Evolutionary conservation across 2,329 filamentous ascomycete genomes (phyloP).

Genomic region (Teratosphaeria destructans): DNA sequence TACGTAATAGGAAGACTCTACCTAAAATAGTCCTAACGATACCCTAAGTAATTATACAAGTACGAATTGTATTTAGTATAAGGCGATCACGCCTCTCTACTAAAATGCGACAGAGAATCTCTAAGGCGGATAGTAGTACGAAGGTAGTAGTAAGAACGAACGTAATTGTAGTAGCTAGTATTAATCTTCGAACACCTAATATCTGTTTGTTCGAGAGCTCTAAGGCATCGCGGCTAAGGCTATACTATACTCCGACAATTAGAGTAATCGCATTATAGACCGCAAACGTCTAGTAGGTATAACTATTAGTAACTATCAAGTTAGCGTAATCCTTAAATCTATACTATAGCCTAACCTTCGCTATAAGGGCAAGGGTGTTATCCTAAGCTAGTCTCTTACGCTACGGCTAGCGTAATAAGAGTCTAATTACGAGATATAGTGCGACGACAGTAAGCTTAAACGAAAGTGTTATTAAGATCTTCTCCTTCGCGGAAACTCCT

Average conservation of each 20-base stretch:
- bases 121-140: background rate
- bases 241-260: background rate
- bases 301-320: background rate
- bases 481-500: background rate
- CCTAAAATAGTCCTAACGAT: background rate
- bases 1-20: background rate
- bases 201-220: background rate
- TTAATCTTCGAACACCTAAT: background rate
- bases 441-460: background rate
- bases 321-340: background rate
- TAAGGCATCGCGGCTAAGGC: background rate
- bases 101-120: background rate
- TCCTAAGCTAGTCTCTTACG: background rate
- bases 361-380: background rate
- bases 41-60: background rate
- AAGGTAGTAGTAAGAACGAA: background rate
- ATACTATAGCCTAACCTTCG: background rate
- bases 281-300: background rate
- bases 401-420: constrained; percentile 1
- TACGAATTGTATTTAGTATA: background rate
- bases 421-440: background rate
- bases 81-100: background rate
- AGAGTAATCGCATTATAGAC: background rate
- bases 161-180: background rate
- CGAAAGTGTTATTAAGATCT: background rate